These are phyloP conservation scores for Cucurbita moschata DNA, from an alignment of 306 rosid genomes.

Conservation along the genomic window DNA sequence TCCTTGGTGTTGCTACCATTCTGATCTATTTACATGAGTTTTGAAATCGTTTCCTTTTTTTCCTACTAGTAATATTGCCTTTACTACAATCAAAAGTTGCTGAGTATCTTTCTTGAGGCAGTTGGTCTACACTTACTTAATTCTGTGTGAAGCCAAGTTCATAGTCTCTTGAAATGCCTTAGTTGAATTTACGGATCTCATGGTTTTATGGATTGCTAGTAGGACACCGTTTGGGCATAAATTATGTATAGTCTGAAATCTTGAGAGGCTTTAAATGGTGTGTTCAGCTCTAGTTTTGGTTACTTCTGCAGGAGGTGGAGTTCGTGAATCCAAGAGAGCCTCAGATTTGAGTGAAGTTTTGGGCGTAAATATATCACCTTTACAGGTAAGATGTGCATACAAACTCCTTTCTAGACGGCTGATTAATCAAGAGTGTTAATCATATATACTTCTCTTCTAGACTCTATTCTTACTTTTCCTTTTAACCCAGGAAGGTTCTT, in stretches of 20 bases:
- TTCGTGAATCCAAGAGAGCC: constrained; percentile 79
- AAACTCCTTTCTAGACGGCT: no score
- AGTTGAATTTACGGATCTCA: neutral
- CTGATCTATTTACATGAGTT: neutral
- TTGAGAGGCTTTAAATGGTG: neutral
- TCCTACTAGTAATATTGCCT: neutral
- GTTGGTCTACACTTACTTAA: neutral
- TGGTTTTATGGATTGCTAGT: neutral
- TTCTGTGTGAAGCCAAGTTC: neutral
- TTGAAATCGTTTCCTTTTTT: neutral
- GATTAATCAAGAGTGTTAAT: no score
- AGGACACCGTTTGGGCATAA: neutral
- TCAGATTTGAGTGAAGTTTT: constrained; percentile 48
- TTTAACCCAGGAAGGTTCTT: neutral
- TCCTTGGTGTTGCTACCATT: neutral
- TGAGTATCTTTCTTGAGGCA: neutral
- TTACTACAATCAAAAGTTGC: neutral
- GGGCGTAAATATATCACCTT: constrained; percentile 47
- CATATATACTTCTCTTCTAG: no score
- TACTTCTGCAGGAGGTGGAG: constrained; percentile 58
- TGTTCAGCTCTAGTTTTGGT: neutral
- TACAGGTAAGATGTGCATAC: constrained; percentile 35
- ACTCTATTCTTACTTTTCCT: neutral
- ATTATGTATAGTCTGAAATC: no score
- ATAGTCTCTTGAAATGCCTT: neutral